A percentile compares a stretch with the other conserved stretches of the same genome.
Conservation (phyloP, 345 rosid species). For the Eucalyptus guilfoylei region DNA sequence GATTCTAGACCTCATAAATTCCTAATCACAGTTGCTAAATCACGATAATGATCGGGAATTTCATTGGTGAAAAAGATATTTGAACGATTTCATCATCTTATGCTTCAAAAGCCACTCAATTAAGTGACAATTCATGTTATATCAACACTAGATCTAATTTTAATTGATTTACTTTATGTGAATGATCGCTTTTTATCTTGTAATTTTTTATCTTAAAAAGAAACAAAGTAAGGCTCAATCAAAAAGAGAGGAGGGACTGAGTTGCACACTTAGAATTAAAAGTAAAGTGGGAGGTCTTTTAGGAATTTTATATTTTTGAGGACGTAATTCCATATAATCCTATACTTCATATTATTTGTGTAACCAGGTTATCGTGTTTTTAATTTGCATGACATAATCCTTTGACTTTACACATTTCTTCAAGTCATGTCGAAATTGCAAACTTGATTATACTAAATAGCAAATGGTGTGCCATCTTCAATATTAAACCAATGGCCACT, state of each 20-base stretch:
- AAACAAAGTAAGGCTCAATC: not conserved
- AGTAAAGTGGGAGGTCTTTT: not conserved
- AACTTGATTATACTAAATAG: not conserved
- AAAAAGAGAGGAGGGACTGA: not conserved
- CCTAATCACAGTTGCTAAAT: not conserved
- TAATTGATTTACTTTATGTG: not conserved
- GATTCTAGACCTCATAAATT: not conserved
- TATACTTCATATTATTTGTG: not conserved
- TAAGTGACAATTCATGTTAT: not conserved
- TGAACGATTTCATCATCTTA: not conserved
- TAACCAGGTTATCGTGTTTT: rapidly evolving
- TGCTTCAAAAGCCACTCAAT: not conserved
- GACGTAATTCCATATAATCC: not conserved
- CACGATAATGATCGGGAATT: not conserved
- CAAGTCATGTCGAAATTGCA: not conserved
- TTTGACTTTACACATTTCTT: not conserved
- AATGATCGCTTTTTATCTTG: not conserved
- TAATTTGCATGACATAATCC: not conserved
- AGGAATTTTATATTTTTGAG: not conserved
- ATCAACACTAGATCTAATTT: not conserved
- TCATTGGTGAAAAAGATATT: not conserved
- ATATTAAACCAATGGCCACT: not conserved
- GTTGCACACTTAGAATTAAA: not conserved
- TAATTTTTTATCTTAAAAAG: not conserved
- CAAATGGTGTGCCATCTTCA: not conserved